phyloP scores from a whole-genome alignment of 2,329 filamentous ascomycete genomes.

The Scedosporium aurantiacum region DNA sequence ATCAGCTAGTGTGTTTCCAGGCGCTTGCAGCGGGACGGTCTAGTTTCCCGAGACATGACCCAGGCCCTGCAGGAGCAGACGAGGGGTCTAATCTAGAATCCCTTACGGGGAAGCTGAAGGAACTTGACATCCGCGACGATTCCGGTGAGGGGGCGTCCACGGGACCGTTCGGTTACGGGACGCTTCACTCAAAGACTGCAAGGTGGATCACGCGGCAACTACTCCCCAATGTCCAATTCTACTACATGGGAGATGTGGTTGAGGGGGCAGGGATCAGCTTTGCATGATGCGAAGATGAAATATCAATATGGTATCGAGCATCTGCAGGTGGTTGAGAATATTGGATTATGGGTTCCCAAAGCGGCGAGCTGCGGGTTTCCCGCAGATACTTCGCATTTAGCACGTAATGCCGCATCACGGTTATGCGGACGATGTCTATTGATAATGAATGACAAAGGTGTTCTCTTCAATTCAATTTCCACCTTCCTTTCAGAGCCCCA shows the following conservation, averaged over 20 bases:
- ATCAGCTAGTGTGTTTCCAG: conserved; percentile 51
- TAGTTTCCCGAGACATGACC: conserved; percentile 26
- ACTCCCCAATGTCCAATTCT: conserved; percentile 37
- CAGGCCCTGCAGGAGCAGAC: conserved; percentile 9
- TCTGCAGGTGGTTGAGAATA: background rate
- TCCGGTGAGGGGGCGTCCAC: conserved; percentile 32
- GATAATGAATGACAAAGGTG: background rate
- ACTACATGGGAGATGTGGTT: conserved; percentile 37
- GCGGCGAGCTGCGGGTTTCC: background rate
- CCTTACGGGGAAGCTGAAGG: conserved; percentile 18
- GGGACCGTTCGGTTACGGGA: conserved; percentile 45
- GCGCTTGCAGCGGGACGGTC: conserved; percentile 42
- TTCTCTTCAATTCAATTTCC: background rate
- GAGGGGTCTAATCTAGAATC: conserved; percentile 2
- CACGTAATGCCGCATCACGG: background rate
- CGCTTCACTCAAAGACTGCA: conserved; percentile 46
- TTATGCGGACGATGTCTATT: background rate
- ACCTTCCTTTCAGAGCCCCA: background rate
- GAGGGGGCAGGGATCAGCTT: conserved; percentile 29
- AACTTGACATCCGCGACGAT: conserved; percentile 16
- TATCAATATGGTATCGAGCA: background rate
- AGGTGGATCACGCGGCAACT: conserved; percentile 46
- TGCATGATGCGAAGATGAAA: background rate
- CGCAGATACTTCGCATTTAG: background rate
- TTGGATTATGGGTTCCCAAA: background rate